Percentiles rank a stretch among this genome's conserved stretches.
Conservation (phyloP, 2,329 filamentous ascomycete species). For the Alternaria sp. region DNA sequence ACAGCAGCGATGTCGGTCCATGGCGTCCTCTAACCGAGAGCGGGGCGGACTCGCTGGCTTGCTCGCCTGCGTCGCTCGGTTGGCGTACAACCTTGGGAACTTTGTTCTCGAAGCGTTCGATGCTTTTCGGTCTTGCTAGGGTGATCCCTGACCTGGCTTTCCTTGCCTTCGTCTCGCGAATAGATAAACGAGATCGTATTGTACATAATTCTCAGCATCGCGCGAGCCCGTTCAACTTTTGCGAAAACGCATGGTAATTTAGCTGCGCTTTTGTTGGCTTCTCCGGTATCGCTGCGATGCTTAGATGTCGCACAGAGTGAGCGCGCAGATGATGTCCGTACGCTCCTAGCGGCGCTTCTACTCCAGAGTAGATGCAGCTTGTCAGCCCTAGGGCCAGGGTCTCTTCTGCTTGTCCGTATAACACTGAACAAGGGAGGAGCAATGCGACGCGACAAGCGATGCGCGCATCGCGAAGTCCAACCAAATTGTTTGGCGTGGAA, state of each 20-base stretch:
- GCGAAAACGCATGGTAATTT: not conserved
- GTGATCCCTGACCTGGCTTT: conserved; percentile 31
- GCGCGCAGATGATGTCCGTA: not conserved
- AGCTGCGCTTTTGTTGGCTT: not conserved
- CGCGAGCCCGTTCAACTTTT: not conserved
- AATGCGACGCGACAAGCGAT: not conserved
- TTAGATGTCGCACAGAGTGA: not conserved
- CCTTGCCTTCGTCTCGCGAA: conserved; percentile 4
- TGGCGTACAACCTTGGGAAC: conserved; percentile 22
- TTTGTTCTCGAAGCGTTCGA: conserved; percentile 33
- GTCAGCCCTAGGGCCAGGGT: conserved; percentile 28
- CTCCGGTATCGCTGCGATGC: not conserved
- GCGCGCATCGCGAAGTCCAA: not conserved
- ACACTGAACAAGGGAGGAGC: conserved; percentile 13
- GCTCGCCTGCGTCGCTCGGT: conserved; percentile 23
- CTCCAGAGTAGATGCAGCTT: not conserved
- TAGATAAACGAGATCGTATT: conserved; percentile 22
- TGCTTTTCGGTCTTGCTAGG: conserved; percentile 26
- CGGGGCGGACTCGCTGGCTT: conserved; percentile 27
- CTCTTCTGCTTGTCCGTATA: conserved; percentile 22
- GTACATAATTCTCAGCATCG: not conserved
- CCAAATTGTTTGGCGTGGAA: not conserved
- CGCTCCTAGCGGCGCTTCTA: conserved; percentile 3
- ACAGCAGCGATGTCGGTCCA: not conserved
- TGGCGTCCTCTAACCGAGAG: conserved; percentile 11